Conservation (phyloP, 148 eudicot genomes). For the Camellia granthamiana region DNA sequence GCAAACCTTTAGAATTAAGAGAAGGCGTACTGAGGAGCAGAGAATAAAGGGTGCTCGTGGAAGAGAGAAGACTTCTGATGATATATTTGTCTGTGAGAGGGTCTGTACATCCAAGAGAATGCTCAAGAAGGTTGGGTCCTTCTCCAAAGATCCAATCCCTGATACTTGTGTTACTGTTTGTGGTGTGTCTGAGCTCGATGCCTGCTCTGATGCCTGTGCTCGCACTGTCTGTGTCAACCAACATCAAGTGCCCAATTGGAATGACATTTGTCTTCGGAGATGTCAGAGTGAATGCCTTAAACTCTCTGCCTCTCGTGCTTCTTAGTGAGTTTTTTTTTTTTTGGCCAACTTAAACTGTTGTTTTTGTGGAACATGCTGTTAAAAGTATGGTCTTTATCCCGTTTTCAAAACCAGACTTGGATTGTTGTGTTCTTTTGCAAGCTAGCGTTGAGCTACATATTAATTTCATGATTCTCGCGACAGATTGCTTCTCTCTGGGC, state of each 20-base stretch:
- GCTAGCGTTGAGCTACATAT: neutral
- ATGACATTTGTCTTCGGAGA: constrained; percentile 51
- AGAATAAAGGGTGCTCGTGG: constrained; percentile 51
- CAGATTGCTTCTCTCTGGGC: neutral
- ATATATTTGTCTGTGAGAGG: constrained; percentile 60
- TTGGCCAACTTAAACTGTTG: neutral
- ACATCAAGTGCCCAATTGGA: constrained; percentile 70
- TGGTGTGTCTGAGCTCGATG: constrained; percentile 61
- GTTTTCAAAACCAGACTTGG: neutral
- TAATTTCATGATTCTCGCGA: neutral
- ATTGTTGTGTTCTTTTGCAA: neutral
- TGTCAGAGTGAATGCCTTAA: constrained; percentile 61
- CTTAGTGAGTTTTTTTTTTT: constrained; percentile 19
- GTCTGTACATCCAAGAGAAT: constrained; percentile 63
- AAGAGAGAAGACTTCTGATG: constrained; percentile 50
- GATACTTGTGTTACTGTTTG: constrained; percentile 66
- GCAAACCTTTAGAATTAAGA: constrained; percentile 50
- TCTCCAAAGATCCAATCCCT: constrained; percentile 60
- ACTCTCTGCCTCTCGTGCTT: constrained; percentile 42
- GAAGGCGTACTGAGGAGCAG: constrained; percentile 56
- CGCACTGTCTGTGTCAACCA: constrained; percentile 62
- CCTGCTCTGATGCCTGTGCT: constrained; percentile 65
- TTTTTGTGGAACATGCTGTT: neutral
- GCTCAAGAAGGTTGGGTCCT: constrained; percentile 59
- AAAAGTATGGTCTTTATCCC: neutral